These are phyloP conservation scores for Claviceps pazoutovae DNA, from an alignment of 2,329 filamentous ascomycete genomes.

Conservation along the genomic window DNA sequence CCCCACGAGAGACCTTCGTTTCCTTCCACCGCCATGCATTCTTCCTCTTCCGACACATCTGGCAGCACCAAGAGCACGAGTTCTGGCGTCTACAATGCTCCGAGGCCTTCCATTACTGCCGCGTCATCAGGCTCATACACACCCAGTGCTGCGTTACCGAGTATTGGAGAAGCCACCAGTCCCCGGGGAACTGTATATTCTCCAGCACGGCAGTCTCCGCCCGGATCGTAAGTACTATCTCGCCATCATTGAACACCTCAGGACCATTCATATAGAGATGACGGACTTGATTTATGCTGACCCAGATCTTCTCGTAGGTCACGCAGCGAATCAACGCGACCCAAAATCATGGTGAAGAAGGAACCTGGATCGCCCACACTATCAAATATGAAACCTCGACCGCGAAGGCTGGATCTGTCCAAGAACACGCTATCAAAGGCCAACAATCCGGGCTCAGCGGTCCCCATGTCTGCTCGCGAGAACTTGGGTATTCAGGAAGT, in stretches of 20 bases:
- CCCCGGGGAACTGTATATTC: constrained; percentile 27
- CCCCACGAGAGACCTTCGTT: constrained; percentile 50
- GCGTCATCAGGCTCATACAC: constrained; percentile 15
- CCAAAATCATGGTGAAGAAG: constrained; percentile 91
- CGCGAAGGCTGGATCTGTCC: constrained; percentile 56
- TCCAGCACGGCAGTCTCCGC: constrained; percentile 37
- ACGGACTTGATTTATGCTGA: constrained; percentile 3
- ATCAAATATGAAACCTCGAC: constrained; percentile 54
- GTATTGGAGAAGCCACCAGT: constrained; percentile 39
- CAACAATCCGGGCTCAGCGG: constrained; percentile 44
- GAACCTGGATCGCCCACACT: constrained; percentile 82
- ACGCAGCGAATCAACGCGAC: constrained; percentile 33
- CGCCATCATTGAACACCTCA: background rate
- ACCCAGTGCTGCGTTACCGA: constrained; percentile 29
- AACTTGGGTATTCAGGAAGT: constrained; percentile 79
- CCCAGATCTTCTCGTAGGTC: constrained; percentile 14
- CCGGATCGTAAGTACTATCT: constrained; percentile 40
- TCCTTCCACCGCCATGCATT: constrained; percentile 28
- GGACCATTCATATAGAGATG: background rate
- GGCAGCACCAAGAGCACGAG: constrained; percentile 2
- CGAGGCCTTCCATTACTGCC: constrained; percentile 22
- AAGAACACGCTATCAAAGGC: constrained; percentile 40
- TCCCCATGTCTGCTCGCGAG: constrained; percentile 68
- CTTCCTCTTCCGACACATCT: constrained; percentile 1
- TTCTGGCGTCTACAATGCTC: constrained; percentile 27